A percentile compares a stretch with the other conserved stretches of the same genome.
Evolutionary conservation across 805 yeast species (phyloP).

Genomic region (Lipomyces lipofer): DNA sequence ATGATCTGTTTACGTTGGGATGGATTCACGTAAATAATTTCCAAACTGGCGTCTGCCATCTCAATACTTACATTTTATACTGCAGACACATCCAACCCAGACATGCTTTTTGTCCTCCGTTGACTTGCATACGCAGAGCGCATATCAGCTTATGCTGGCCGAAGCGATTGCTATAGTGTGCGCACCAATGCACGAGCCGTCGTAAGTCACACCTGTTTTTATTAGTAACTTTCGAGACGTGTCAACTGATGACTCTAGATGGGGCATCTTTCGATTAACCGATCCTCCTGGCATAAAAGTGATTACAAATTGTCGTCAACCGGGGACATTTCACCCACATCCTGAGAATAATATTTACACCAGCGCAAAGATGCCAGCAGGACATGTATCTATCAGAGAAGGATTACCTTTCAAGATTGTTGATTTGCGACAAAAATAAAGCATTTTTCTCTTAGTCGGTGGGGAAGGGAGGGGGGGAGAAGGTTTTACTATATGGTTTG

Average conservation of each 20-base stretch:
- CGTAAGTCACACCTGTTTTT: slow-evolving; percentile 23
- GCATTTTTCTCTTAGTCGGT: too few species aligned
- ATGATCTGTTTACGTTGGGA: slow-evolving; percentile 63
- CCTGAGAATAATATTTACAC: slow-evolving; percentile 52
- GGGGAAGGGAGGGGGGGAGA: too few species aligned
- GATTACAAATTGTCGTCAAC: slow-evolving; percentile 51
- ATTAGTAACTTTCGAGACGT: too few species aligned
- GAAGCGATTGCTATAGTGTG: slow-evolving; percentile 70
- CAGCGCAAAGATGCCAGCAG: slow-evolving; percentile 46
- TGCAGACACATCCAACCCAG: slow-evolving; percentile 66
- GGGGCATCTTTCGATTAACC: slow-evolving; percentile 61
- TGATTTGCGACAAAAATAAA: slow-evolving; percentile 46
- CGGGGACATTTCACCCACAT: slow-evolving; percentile 64
- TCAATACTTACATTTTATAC: too few species aligned
- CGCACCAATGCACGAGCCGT: slow-evolving; percentile 52
- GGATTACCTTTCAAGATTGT: slow-evolving; percentile 51
- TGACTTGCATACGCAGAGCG: slow-evolving; percentile 66
- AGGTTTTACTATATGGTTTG: background rate
- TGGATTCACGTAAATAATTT: slow-evolving; percentile 62
- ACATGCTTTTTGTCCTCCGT: slow-evolving; percentile 67
- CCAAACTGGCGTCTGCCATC: too few species aligned
- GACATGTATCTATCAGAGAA: slow-evolving; percentile 51
- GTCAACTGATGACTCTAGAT: slow-evolving; percentile 21
- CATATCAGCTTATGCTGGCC: slow-evolving; percentile 68
- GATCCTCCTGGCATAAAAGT: slow-evolving; percentile 65